Evolutionary conservation across 306 rosid genomes (phyloP).

Genomic region (Fragaria vesca): DNA sequence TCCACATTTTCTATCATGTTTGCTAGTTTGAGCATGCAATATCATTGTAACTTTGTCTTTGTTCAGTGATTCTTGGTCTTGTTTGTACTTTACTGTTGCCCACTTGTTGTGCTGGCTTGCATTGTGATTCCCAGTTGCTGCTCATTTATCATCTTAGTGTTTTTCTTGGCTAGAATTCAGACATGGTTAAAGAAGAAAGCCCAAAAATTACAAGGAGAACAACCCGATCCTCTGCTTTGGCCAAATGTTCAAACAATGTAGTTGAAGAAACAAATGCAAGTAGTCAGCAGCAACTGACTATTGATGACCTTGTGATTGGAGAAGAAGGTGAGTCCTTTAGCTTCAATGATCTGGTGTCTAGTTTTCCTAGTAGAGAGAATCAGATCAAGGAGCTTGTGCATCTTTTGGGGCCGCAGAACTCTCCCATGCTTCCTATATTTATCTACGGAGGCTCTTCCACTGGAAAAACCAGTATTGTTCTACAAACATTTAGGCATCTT

Average conservation of each 20-base stretch:
- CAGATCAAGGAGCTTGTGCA: constrained; percentile 65
- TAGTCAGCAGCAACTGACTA: constrained; percentile 37
- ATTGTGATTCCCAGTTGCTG: background rate
- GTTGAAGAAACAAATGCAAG: constrained; percentile 36
- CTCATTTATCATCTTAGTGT: background rate
- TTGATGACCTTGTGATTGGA: constrained; percentile 67
- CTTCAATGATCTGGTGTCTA: constrained; percentile 53
- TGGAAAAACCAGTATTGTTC: constrained; percentile 75
- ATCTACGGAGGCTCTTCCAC: constrained; percentile 75
- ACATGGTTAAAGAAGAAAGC: constrained; percentile 57
- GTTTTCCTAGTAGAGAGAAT: constrained; percentile 61
- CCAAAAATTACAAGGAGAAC: constrained; percentile 53
- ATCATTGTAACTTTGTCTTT: background rate
- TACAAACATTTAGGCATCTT: constrained; percentile 68
- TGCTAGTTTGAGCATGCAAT: background rate
- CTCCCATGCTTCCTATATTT: constrained; percentile 78
- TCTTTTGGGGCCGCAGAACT: constrained; percentile 70
- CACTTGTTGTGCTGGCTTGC: background rate
- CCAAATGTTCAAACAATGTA: constrained; percentile 37
- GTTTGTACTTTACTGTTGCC: background rate
- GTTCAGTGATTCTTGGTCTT: background rate
- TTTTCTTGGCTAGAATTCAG: constrained; percentile 12
- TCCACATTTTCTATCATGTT: background rate
- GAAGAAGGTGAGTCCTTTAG: constrained; percentile 63
- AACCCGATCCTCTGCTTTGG: constrained; percentile 53